Evolutionary conservation across 192 early-diverging fungal genomes (phyloP).

Genomic region (Entomortierella parvispora): DNA sequence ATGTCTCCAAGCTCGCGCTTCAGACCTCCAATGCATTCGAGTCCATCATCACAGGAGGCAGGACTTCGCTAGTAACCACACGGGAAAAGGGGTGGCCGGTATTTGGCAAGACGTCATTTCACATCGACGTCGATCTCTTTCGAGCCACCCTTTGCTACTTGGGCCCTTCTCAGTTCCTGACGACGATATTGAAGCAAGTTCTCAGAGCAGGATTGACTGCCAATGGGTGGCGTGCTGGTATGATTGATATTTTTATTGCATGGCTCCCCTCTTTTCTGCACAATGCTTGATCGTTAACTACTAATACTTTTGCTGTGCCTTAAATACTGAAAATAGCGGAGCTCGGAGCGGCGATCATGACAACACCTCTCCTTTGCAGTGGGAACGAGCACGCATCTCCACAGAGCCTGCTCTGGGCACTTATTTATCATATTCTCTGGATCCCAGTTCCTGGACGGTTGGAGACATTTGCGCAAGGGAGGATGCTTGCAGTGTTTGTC

Average conservation of each 20-base stretch:
- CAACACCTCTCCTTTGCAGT: conserved; percentile 27
- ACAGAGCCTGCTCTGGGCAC: conserved; percentile 41
- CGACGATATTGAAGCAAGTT: conserved; percentile 33
- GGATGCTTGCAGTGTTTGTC: conserved; percentile 27
- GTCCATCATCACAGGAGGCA: conserved; percentile 29
- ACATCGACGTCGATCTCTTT: conserved; percentile 43
- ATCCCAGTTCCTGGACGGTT: conserved; percentile 40
- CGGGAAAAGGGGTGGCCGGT: conserved; percentile 36
- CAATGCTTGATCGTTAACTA: neutral
- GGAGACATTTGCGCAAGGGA: conserved; percentile 37
- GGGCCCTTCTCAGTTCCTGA: conserved; percentile 35
- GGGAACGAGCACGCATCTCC: conserved; percentile 31
- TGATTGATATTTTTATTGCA: neutral
- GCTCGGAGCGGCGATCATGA: conserved; percentile 44
- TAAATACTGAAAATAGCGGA: conserved; percentile 22
- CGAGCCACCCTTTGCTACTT: conserved; percentile 25
- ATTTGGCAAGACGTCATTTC: conserved; percentile 32
- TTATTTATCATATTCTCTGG: conserved; percentile 34
- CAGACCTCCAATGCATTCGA: conserved; percentile 24
- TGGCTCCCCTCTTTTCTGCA: no score
- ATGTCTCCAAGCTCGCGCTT: conserved; percentile 34
- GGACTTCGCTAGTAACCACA: conserved; percentile 22
- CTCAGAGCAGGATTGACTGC: conserved; percentile 24
- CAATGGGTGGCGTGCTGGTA: conserved; percentile 46
- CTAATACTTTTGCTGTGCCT: neutral